phyloP scores from a whole-genome alignment of 352 stramenopile species.

The Phytophthora palmivora region DNA sequence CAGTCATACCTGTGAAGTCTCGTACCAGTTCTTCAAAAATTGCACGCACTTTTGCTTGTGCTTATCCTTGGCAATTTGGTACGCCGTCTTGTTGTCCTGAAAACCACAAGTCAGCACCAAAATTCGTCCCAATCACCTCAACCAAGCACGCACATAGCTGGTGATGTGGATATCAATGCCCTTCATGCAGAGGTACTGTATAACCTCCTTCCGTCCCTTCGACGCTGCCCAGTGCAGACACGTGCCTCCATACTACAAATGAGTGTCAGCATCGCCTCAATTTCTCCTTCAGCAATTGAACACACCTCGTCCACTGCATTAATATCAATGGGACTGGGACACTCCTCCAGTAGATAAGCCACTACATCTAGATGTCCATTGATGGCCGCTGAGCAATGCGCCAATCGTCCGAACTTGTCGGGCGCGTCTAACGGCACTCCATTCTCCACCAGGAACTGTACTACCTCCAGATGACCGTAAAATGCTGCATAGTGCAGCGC shows the following conservation, averaged over 20 bases:
- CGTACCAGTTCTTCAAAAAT: constrained; percentile 89
- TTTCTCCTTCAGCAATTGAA: no score
- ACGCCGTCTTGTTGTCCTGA: constrained; percentile 90
- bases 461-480: constrained; percentile 40
- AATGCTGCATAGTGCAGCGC: constrained; percentile 89
- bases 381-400: constrained; percentile 84
- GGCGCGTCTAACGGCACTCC: constrained; percentile 81
- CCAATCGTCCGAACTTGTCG: constrained; percentile 85
- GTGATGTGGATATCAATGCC: constrained; percentile 90
- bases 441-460: constrained; percentile 85
- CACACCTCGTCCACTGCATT: constrained; percentile 80
- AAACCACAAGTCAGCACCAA: not conserved
- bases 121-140: not conserved
- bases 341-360: constrained; percentile 84
- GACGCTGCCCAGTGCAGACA: constrained; percentile 88
- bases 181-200: constrained; percentile 90
- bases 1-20: constrained; percentile 75
- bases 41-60: constrained; percentile 89
- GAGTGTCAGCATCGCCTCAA: no score
- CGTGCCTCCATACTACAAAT: constrained; percentile 69
- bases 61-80: constrained; percentile 90
- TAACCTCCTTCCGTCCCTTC: constrained; percentile 86
- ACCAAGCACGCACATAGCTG: constrained; percentile 78
- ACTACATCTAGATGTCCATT: constrained; percentile 90
- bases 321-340: constrained; percentile 82